Percentiles rank a stretch among this genome's conserved stretches.
These are phyloP conservation scores for Aspergillaceae sp. DNA, from an alignment of 2,329 filamentous ascomycete genomes.

Conservation along the genomic window DNA sequence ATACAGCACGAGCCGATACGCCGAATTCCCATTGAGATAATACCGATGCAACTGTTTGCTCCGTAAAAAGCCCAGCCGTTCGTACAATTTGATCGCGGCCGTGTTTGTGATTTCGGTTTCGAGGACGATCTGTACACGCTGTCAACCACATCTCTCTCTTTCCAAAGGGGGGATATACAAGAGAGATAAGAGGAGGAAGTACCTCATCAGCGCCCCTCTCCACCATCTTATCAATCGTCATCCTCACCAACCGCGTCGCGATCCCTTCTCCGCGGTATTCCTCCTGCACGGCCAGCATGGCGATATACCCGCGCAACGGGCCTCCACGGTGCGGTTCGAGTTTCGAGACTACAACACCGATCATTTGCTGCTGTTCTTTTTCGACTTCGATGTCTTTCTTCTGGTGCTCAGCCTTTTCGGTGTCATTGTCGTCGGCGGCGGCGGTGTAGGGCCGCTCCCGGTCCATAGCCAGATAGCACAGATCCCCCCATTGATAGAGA, in stretches of 20 bases:
- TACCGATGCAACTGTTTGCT: slow-evolving; percentile 92
- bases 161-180: background rate
- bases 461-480: slow-evolving; percentile 75
- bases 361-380: slow-evolving; percentile 40
- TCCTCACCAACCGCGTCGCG: slow-evolving; percentile 77
- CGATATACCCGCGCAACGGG: slow-evolving; percentile 87
- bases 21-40: slow-evolving; percentile 92
- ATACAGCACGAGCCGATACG: slow-evolving; percentile 77
- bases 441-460: slow-evolving; percentile 25
- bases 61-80: slow-evolving; percentile 80
- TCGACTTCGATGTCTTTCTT: too few species aligned
- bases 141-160: background rate
- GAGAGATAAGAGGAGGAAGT: slow-evolving; percentile 8
- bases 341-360: slow-evolving; percentile 92
- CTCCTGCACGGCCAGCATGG: slow-evolving; percentile 89
- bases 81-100: slow-evolving; percentile 84
- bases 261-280: slow-evolving; percentile 76
- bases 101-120: slow-evolving; percentile 93
- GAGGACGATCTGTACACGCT: slow-evolving; percentile 57
- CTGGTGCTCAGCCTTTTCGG: too few species aligned
- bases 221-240: slow-evolving; percentile 86
- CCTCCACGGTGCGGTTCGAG: slow-evolving; percentile 82
- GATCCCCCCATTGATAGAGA: slow-evolving; percentile 89
- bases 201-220: slow-evolving; percentile 75
- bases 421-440: too few species aligned